phyloP scores from a whole-genome alignment of 306 rosid species.

The Herpetospermum pedunculosum region DNA sequence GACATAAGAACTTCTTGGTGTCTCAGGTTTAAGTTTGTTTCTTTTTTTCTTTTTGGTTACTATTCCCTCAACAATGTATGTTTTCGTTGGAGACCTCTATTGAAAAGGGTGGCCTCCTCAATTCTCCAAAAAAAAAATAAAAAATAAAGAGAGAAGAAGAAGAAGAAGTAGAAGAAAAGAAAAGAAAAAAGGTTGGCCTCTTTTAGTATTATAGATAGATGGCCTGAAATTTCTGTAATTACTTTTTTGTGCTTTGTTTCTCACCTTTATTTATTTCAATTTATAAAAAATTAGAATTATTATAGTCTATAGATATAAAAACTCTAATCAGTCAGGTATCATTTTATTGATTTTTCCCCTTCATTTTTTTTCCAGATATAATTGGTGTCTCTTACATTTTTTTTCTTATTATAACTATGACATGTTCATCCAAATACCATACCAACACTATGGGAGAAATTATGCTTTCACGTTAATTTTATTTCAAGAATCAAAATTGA shows the following conservation, averaged over 20 bases:
- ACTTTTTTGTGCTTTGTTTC: neutral
- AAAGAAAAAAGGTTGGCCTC: no score
- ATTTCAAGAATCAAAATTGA: neutral
- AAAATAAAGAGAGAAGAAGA: no score
- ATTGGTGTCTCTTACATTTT: neutral
- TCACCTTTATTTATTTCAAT: neutral
- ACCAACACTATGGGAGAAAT: neutral
- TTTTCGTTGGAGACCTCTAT: neutral
- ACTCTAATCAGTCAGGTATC: neutral
- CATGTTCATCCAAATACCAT: neutral
- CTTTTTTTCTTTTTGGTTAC: neutral
- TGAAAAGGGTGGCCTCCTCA: neutral
- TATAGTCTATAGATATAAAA: neutral
- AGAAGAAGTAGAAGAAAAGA: no score
- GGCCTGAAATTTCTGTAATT: neutral
- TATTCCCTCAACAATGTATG: neutral
- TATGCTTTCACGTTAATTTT: neutral
- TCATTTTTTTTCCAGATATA: neutral
- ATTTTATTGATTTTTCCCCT: neutral
- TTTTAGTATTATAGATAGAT: neutral
- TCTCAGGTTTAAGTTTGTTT: neutral
- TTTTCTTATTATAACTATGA: neutral
- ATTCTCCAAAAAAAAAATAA: neutral
- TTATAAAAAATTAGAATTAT: neutral
- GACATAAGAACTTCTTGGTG: neutral